Evolutionary conservation across 139 green algal species (phyloP), one percentile per base, ranked within the genome.

Genomic region (Tetraselmis chui): DNA sequence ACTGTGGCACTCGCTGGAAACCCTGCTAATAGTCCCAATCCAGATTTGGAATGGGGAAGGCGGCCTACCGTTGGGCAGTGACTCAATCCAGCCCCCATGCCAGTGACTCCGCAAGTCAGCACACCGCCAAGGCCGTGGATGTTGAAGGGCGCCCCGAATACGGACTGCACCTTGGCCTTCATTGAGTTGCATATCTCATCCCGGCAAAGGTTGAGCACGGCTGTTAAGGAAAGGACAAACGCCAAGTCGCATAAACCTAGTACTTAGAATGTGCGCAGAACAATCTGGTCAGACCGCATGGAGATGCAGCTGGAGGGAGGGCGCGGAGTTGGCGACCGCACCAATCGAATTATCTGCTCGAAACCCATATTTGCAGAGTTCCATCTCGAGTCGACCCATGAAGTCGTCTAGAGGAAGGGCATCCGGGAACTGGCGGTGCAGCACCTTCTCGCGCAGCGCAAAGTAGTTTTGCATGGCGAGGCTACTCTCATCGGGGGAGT

Each of bases 161-260:
- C 82, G 29, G 83, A 29, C 85, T 97, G 90, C 76, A 97, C 93
- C 83, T 92, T 92, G 78, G 90, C 84, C 87, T 93, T 93, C 25
- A 96, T 84, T 29, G 87, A 83, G 28, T 81, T 59, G 28, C 91
- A 96, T 18, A 95, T 89, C 92, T 97, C 94, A 75, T 97, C 94
- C 84, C 94, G 92, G 92, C 94, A 97, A 76, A 97, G 86, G 89
- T 95, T 96, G 82, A 90, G 90, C 81, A 94, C 88, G 75, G 45
- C 45, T 67, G 18, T 18, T 18, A n/a, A n/a, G n/a, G n/a, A n/a
- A n/a, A n/a, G n/a, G n/a, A n/a, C n/a, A n/a, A n/a, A n/a, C n/a
- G n/a, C n/a, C n/a, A n/a, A n/a, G n/a, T n/a, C n/a, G n/a, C n/a
- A n/a, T n/a, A n/a, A n/a, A n/a, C n/a, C n/a, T n/a, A n/a, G n/a